Percentiles rank a stretch among this genome's conserved stretches.
Conservation (phyloP, 108 stramenopile genomes). For the Skeletonema tropicum region DNA sequence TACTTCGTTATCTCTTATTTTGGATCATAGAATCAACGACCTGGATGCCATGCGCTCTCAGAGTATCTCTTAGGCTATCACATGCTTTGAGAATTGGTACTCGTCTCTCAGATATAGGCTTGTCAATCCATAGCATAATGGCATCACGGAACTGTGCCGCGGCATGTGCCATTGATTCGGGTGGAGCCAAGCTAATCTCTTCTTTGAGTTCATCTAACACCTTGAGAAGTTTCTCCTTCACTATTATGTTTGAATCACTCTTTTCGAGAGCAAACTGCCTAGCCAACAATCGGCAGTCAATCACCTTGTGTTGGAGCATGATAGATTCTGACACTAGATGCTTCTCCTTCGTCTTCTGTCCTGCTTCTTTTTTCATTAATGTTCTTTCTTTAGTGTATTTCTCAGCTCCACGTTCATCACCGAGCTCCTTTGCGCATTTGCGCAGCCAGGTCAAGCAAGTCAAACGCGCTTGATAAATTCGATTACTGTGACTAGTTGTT, state of each 20-base stretch:
- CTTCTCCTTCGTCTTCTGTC: not conserved
- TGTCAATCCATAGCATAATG: slow-evolving; percentile 32
- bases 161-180: slow-evolving; percentile 29
- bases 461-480: slow-evolving; percentile 55
- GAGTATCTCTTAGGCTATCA: slow-evolving; percentile 51
- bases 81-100: slow-evolving; percentile 49
- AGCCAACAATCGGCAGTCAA: slow-evolving; percentile 50
- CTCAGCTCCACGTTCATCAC: slow-evolving; percentile 42
- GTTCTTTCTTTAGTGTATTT: slow-evolving; percentile 38
- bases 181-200: slow-evolving; percentile 22
- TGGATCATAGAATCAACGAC: slow-evolving; percentile 39
- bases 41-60: slow-evolving; percentile 54
- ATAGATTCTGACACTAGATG: not conserved
- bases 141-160: slow-evolving; percentile 35
- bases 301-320: slow-evolving; percentile 39
- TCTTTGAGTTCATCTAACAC: slow-evolving; percentile 31
- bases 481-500: slow-evolving; percentile 33
- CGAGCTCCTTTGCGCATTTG: slow-evolving; percentile 64
- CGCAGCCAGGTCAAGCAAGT: slow-evolving; percentile 72
- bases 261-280: slow-evolving; percentile 55
- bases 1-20: not conserved
- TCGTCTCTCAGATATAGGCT: slow-evolving; percentile 10
- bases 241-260: not conserved
- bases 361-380: slow-evolving; percentile 32
- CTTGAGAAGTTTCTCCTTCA: slow-evolving; percentile 4